Conservation (phyloP, 1,284 basidiomycete genomes). For the Cryptococcus hybrid region DNA sequence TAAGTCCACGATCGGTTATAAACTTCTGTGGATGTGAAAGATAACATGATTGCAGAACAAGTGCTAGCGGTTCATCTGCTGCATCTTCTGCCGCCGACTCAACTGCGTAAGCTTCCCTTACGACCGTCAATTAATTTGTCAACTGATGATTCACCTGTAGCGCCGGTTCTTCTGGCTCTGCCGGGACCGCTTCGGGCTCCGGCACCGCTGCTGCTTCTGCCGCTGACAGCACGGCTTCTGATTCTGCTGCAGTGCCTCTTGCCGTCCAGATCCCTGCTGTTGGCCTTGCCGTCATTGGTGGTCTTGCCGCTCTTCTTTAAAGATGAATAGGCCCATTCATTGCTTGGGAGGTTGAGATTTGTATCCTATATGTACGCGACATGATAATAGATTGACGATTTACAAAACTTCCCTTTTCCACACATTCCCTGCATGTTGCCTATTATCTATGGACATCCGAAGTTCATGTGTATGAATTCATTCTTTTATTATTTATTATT, state of each 20-base stretch:
- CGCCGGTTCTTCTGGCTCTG: background rate
- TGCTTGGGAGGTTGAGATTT: background rate
- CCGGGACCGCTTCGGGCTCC: constrained; percentile 1
- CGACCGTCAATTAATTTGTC: no score
- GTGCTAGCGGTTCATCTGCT: background rate
- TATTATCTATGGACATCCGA: background rate
- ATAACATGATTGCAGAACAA: background rate
- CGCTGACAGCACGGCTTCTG: constrained; percentile 1
- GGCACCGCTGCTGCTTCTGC: background rate
- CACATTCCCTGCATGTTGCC: background rate
- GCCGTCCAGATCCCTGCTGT: constrained; percentile 14
- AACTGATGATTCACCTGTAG: background rate
- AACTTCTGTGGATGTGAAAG: no score
- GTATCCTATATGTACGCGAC: background rate
- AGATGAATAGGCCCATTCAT: background rate
- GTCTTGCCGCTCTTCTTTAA: constrained; percentile 30
- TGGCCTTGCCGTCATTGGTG: constrained; percentile 22
- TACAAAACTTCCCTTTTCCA: no score
- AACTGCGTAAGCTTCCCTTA: no score
- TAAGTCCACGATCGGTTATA: background rate
- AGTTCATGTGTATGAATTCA: constrained; percentile 3
- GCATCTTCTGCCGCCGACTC: constrained; percentile 1
- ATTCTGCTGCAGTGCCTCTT: constrained; percentile 6
- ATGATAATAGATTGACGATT: background rate
- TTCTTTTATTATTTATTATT: background rate